These are phyloP conservation scores for Xylariales sp. DNA, from an alignment of 2,329 filamentous ascomycete genomes.

Conservation along the genomic window DNA sequence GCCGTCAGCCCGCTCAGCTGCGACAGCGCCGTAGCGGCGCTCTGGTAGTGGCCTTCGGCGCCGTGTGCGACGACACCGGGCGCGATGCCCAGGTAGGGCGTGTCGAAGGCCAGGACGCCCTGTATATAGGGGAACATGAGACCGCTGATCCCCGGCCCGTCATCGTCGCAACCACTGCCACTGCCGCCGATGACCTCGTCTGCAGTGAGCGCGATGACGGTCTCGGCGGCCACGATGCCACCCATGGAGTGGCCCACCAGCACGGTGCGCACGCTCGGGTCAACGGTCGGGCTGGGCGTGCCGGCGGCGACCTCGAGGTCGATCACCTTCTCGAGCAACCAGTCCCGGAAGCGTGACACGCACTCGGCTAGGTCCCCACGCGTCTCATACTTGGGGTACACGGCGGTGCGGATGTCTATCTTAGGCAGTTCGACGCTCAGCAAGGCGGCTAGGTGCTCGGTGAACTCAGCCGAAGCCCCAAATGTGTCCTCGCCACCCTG, in stretches of 20 bases:
- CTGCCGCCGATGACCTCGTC: conserved; percentile 44
- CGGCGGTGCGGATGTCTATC: conserved; percentile 60
- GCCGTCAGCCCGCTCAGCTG: conserved; percentile 63
- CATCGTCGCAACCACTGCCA: conserved; percentile 22
- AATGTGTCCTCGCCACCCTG: conserved; percentile 82
- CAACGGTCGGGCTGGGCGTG: conserved; percentile 24
- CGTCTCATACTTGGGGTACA: conserved; percentile 84
- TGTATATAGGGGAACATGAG: conserved; percentile 94
- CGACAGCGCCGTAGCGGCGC: conserved; percentile 64
- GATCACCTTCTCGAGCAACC: conserved; percentile 88
- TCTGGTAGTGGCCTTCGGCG: conserved; percentile 82
- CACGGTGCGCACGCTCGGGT: conserved; percentile 24
- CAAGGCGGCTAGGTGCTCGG: conserved; percentile 63
- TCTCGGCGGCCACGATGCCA: conserved; percentile 91
- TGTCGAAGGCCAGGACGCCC: conserved; percentile 89
- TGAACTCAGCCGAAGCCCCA: conserved; percentile 59
- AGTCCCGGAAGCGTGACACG: conserved; percentile 70
- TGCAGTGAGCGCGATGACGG: conserved; percentile 66
- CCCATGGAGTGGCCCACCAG: conserved; percentile 49
- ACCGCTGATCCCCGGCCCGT: conserved; percentile 37
- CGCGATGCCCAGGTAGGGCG: conserved; percentile 79
- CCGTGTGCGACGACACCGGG: conserved; percentile 80
- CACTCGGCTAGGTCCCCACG: conserved; percentile 68
- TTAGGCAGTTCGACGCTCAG: conserved; percentile 64
- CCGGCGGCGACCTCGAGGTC: conserved; percentile 83